Conservation (phyloP, 2,329 filamentous ascomycete species). For the Cadophora luteo-olivacea region DNA sequence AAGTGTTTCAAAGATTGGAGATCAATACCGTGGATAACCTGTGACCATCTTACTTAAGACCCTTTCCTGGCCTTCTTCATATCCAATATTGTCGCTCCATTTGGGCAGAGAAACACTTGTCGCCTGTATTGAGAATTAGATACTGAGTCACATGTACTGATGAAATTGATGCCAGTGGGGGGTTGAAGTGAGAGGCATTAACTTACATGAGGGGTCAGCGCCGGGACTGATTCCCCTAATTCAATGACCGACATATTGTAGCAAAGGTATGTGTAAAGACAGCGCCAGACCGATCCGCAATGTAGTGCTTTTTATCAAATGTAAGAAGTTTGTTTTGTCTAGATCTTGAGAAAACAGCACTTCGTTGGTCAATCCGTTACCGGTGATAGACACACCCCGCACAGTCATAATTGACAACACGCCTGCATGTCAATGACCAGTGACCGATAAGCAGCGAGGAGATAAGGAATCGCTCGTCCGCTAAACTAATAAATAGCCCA, state of each 20-base stretch:
- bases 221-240: slow-evolving; percentile 46
- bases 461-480: too few species aligned
- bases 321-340: slow-evolving; percentile 16
- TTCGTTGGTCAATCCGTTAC: slow-evolving; percentile 22
- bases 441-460: too few species aligned
- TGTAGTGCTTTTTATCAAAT: slow-evolving; percentile 8
- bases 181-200: slow-evolving; percentile 5
- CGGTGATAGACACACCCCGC: slow-evolving; percentile 23
- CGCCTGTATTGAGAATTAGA: slow-evolving; percentile 63
- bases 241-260: slow-evolving; percentile 43
- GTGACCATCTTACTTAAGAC: slow-evolving; percentile 85
- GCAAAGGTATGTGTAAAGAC: neutral
- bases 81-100: slow-evolving; percentile 89
- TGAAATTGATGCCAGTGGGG: slow-evolving; percentile 7
- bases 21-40: slow-evolving; percentile 79
- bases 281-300: neutral
- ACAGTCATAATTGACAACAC: neutral
- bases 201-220: slow-evolving; percentile 46
- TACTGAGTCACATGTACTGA: slow-evolving; percentile 12
- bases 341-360: neutral
- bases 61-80: slow-evolving; percentile 91
- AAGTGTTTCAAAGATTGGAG: neutral
- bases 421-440: too few species aligned
- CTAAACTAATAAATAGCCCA: too few species aligned
- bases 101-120: slow-evolving; percentile 95